Base-by-base conservation (phyloP, 2,329 filamentous ascomycete genomes). In the Furcasterigmium sp. region DNA sequence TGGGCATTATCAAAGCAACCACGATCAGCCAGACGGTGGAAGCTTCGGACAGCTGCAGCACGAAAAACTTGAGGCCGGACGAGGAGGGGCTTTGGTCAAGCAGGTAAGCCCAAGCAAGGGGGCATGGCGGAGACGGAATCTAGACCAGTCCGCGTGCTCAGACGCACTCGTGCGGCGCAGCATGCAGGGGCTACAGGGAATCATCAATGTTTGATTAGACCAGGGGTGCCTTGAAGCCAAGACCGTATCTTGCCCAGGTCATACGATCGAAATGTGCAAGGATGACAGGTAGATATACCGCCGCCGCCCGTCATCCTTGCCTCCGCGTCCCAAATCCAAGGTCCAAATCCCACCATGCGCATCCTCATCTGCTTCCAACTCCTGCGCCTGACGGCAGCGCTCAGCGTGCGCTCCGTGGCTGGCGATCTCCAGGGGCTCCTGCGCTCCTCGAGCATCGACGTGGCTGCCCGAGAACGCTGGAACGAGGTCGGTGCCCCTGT, bases 401-500 rank as follows among this genome's bases (percentile, higher is more conserved):
- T 45, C 29, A 26, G 28, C 29, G 32, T 43, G 15, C 44, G 41
- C 15, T 43, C 30, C 25, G 32, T 43, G n/a, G 43, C 43, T 23
- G 30, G 15, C 26, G 38, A 44, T 18, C 36, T 44, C 19, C 30
- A 41, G 34, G 23, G 36, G 21, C 29, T 47, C 14, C 18, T 43
- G 32, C 20, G n/a, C 18, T 34, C 13, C n/a, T 38, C 45, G 35
- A 14, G 37, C 18, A 34, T 45, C 3, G 42, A 18, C 18, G 30
- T 46, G 35, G 29, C 38, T 15, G 36, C 43, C n/a, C 34, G 45
- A 29, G 39, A 43, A 17, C 47, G 50, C 35, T 53, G 47, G 51
- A 53, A 49, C 23, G 41, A 43, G 10, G 50, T 48, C 19, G 42
- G 47, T 20, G 38, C 48, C n/a, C 45, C 51, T 15, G n/a, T 43